Evolutionary conservation across 2,329 filamentous ascomycete species (phyloP).

Genomic region (Aureobasidium mangrovei): DNA sequence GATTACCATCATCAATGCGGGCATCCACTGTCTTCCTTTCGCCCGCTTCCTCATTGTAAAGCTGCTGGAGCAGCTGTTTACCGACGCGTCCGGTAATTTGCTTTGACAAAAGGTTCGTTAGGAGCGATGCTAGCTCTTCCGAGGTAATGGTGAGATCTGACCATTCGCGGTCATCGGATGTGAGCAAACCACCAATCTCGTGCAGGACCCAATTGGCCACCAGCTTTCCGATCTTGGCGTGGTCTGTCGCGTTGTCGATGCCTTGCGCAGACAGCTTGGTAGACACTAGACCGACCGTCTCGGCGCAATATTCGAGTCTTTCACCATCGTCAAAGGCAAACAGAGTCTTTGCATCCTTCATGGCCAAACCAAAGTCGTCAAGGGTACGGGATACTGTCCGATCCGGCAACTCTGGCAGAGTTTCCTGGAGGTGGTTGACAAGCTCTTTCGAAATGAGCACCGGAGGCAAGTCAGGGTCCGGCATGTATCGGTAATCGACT

Average conservation of each 20-base stretch:
- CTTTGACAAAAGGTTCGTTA: slow-evolving; percentile 33
- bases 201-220: slow-evolving; percentile 53
- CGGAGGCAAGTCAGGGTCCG: slow-evolving; percentile 81
- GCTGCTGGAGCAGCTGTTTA: slow-evolving; percentile 48
- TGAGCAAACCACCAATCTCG: slow-evolving; percentile 42
- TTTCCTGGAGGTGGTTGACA: slow-evolving; percentile 52
- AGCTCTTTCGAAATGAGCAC: slow-evolving; percentile 66
- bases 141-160: slow-evolving; percentile 31
- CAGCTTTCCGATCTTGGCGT: slow-evolving; percentile 36
- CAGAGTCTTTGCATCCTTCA: slow-evolving; percentile 77
- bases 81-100: slow-evolving; percentile 47
- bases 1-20: slow-evolving; percentile 49
- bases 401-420: slow-evolving; percentile 65
- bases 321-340: slow-evolving; percentile 68
- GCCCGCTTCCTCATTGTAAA: slow-evolving; percentile 40
- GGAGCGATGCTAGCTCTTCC: slow-evolving; percentile 35
- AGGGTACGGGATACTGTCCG: slow-evolving; percentile 39
- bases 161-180: slow-evolving; percentile 33
- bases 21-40: slow-evolving; percentile 35
- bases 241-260: not conserved
- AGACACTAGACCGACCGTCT: slow-evolving; percentile 46
- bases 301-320: slow-evolving; percentile 72
- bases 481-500: slow-evolving; percentile 98
- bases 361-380: slow-evolving; percentile 57
- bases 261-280: slow-evolving; percentile 3